These are phyloP conservation scores for Yamadazyma sp. DNA, from an alignment of 805 yeast species.

Conservation along the genomic window DNA sequence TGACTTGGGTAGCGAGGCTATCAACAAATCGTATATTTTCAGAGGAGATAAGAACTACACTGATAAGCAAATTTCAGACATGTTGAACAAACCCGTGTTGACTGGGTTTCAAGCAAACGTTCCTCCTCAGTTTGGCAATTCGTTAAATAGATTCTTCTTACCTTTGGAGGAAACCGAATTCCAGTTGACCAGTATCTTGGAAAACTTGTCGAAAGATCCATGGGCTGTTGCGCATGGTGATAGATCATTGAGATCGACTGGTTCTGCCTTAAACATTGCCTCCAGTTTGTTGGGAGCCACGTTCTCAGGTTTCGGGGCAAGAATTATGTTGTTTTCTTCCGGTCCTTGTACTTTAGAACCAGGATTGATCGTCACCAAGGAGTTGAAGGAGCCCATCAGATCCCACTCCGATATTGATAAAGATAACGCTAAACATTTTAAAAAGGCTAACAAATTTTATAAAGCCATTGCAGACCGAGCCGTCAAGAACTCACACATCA, in stretches of 20 bases:
- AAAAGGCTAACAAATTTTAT: slow-evolving; percentile 47
- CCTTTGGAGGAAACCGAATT: slow-evolving; percentile 52
- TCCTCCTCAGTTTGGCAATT: slow-evolving; percentile 12
- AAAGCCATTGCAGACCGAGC: slow-evolving; percentile 47
- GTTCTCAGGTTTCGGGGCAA: slow-evolving; percentile 46
- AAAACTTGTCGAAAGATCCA: slow-evolving; percentile 63
- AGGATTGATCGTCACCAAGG: slow-evolving; percentile 56
- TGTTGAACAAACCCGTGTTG: slow-evolving; percentile 18
- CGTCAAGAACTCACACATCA: slow-evolving; percentile 51
- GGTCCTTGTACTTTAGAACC: slow-evolving; percentile 71
- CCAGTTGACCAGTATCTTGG: slow-evolving; percentile 48
- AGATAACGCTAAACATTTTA: slow-evolving; percentile 33
- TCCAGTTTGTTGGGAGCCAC: slow-evolving; percentile 42
- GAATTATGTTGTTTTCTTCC: slow-evolving; percentile 86
- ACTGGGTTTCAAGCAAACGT: slow-evolving; percentile 6
- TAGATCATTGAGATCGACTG: slow-evolving; percentile 57
- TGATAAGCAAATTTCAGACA: slow-evolving; percentile 38
- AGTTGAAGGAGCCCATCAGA: slow-evolving; percentile 61
- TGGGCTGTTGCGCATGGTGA: slow-evolving; percentile 68
- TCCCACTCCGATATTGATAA: slow-evolving; percentile 62
- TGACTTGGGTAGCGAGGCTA: slow-evolving; percentile 42
- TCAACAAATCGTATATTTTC: slow-evolving; percentile 41
- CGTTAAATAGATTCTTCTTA: slow-evolving; percentile 41
- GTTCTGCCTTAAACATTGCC: slow-evolving; percentile 55
- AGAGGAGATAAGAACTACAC: slow-evolving; percentile 57